These are phyloP conservation scores for Fusarium sublunatum DNA, from an alignment of 2,329 filamentous ascomycete genomes.

Conservation along the genomic window DNA sequence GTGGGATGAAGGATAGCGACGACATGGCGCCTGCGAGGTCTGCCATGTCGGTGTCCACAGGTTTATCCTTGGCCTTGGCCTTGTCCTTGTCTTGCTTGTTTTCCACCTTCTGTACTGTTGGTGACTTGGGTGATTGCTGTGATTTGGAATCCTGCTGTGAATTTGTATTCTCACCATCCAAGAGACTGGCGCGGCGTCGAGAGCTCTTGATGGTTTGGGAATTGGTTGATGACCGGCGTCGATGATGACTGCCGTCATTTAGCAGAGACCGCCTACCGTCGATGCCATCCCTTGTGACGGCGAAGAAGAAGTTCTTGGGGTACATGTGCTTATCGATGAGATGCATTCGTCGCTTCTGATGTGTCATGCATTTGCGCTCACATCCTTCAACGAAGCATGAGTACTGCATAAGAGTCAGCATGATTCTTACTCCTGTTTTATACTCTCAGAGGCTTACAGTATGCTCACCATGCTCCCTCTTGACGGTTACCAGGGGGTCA, in stretches of 20 bases:
- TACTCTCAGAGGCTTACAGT: slow-evolving; percentile 68
- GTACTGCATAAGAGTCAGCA: slow-evolving; percentile 64
- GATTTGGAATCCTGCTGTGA: slow-evolving; percentile 28
- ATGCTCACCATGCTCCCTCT: slow-evolving; percentile 83
- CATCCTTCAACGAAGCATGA: slow-evolving; percentile 91
- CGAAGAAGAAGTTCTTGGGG: slow-evolving; percentile 88
- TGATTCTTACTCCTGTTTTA: neutral
- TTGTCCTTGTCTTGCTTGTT: slow-evolving; percentile 35
- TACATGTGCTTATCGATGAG: slow-evolving; percentile 95
- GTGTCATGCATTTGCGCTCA: slow-evolving; percentile 83
- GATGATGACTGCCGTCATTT: slow-evolving; percentile 63
- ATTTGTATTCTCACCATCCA: slow-evolving; percentile 41
- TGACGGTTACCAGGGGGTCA: slow-evolving; percentile 79
- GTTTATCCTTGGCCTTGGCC: slow-evolving; percentile 32
- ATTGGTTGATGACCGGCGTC: slow-evolving; percentile 60
- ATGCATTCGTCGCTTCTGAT: slow-evolving; percentile 86
- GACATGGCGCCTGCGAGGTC: slow-evolving; percentile 76
- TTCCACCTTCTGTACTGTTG: slow-evolving; percentile 25
- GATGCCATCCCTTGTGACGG: slow-evolving; percentile 88
- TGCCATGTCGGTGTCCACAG: slow-evolving; percentile 67
- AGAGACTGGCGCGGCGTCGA: slow-evolving; percentile 50
- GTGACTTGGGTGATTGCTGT: slow-evolving; percentile 33
- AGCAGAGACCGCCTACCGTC: slow-evolving; percentile 86
- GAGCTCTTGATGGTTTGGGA: slow-evolving; percentile 51
- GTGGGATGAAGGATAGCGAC: slow-evolving; percentile 75